phyloP scores from a whole-genome alignment of 2,329 filamentous ascomycete species.

The Colletotrichum sansevieriae region DNA sequence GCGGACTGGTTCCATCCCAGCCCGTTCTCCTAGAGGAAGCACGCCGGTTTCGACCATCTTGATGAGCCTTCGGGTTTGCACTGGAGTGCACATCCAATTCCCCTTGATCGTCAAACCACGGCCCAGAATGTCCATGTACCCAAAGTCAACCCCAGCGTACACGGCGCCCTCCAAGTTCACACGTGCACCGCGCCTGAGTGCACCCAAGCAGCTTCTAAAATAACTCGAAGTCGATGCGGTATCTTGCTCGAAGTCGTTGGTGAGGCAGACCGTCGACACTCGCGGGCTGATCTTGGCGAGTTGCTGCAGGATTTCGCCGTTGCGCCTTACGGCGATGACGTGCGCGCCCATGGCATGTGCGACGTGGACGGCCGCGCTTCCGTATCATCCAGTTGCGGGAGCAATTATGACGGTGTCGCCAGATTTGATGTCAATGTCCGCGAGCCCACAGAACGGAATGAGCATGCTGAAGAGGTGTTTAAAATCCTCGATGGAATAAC shows the following conservation, averaged over 20 bases:
- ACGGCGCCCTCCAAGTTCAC: slow-evolving; percentile 7
- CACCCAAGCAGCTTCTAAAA: slow-evolving; percentile 10
- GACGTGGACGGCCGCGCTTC: slow-evolving; percentile 58
- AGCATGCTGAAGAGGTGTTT: slow-evolving; percentile 51
- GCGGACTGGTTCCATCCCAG: slow-evolving; percentile 1
- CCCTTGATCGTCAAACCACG: slow-evolving; percentile 10
- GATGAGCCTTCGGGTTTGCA: slow-evolving; percentile 12
- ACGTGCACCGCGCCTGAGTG: slow-evolving; percentile 2
- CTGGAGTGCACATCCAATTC: slow-evolving; percentile 14
- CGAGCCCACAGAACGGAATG: slow-evolving; percentile 61
- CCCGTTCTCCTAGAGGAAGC: slow-evolving; percentile 6
- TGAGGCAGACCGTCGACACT: slow-evolving; percentile 55
- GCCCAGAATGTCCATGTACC: slow-evolving; percentile 19
- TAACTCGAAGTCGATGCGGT: slow-evolving; percentile 30
- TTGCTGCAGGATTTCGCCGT: slow-evolving; percentile 49
- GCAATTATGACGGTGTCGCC: slow-evolving; percentile 63
- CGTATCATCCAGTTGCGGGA: slow-evolving; percentile 65
- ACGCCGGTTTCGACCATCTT: slow-evolving; percentile 22
- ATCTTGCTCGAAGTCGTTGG: slow-evolving; percentile 54
- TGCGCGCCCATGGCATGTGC: too few relatives aligned
- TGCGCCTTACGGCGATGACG: slow-evolving; percentile 52
- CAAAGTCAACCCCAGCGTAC: slow-evolving; percentile 11
- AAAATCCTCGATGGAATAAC: slow-evolving; percentile 59
- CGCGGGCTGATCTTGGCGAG: slow-evolving; percentile 47
- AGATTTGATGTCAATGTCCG: slow-evolving; percentile 55